Evolutionary conservation across 1,139 yeast species (phyloP).

Genomic region (Sugiyamaella japonica): DNA sequence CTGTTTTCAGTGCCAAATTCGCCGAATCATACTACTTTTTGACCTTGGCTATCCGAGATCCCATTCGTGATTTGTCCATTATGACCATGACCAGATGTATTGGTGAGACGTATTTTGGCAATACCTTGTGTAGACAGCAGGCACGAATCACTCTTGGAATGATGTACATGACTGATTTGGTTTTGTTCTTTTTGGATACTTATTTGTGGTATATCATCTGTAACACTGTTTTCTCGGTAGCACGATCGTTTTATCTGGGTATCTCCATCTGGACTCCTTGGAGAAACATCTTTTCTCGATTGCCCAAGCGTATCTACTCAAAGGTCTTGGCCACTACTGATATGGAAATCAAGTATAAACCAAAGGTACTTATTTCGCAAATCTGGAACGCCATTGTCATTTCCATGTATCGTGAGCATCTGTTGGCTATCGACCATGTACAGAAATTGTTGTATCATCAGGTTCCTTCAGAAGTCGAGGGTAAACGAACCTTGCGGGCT

Average conservation of each 20-base stretch:
- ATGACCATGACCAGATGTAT: slow-evolving; percentile 67
- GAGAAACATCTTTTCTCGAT: slow-evolving; percentile 96
- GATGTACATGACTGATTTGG: slow-evolving; percentile 88
- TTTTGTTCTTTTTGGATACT: slow-evolving; percentile 96
- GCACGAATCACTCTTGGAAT: slow-evolving; percentile 85
- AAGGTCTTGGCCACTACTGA: slow-evolving; percentile 97
- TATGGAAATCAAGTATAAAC: slow-evolving; percentile 98
- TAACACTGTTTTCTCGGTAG: slow-evolving; percentile 93
- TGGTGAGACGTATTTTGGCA: slow-evolving; percentile 90
- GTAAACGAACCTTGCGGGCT: slow-evolving; percentile 96
- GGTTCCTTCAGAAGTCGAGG: slow-evolving; percentile 91
- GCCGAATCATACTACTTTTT: slow-evolving; percentile 91
- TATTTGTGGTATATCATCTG: slow-evolving; percentile 97
- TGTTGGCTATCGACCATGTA: slow-evolving; percentile 96
- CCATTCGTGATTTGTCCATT: slow-evolving; percentile 71
- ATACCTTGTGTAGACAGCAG: slow-evolving; percentile 74
- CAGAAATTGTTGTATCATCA: slow-evolving; percentile 96
- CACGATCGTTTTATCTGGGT: slow-evolving; percentile 97
- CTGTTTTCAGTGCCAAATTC: slow-evolving; percentile 86
- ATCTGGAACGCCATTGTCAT: slow-evolving; percentile 98
- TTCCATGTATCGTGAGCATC: slow-evolving; percentile 97
- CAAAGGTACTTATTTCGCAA: slow-evolving; percentile 96
- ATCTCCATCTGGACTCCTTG: slow-evolving; percentile 97
- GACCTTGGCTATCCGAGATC: slow-evolving; percentile 89
- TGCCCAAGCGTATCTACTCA: slow-evolving; percentile 97